A percentile compares a stretch with the other conserved stretches of the same genome.
Conservation (phyloP, 176 grass and related monocot genomes). For the Triticum dicoccoides region DNA sequence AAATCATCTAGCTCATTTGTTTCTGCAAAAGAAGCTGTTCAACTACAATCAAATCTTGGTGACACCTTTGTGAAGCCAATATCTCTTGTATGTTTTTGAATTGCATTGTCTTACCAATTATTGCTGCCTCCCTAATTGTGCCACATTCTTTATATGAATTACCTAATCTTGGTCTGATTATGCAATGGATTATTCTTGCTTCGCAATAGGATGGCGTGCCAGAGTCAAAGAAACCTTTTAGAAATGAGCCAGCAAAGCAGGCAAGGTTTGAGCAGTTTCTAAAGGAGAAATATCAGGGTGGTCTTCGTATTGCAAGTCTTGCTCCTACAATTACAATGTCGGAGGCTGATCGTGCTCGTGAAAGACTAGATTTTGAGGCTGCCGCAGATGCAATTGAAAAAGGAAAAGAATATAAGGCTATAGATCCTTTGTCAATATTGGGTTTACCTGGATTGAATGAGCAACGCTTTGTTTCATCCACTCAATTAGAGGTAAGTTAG, state of each 20-base stretch:
- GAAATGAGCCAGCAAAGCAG: constrained; percentile 76
- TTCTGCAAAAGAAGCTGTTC: constrained; percentile 59
- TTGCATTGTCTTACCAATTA: background rate
- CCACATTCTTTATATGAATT: background rate
- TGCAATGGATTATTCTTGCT: constrained; percentile 29
- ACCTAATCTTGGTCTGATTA: constrained; percentile 24
- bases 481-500: constrained; percentile 53
- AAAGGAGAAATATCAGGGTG: constrained; percentile 85
- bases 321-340: constrained; percentile 49
- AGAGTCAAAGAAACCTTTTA: constrained; percentile 76
- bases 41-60: constrained; percentile 71
- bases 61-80: constrained; percentile 76
- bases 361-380: constrained; percentile 93
- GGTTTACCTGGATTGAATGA: constrained; percentile 44
- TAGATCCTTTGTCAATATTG: constrained; percentile 36
- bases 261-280: constrained; percentile 91
- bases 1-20: constrained; percentile 41
- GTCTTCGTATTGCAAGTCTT: constrained; percentile 58
- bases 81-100: constrained; percentile 63
- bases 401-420: constrained; percentile 38
- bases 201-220: constrained; percentile 52
- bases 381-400: constrained; percentile 90
- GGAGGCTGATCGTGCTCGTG: constrained; percentile 77
- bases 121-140: background rate
- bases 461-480: constrained; percentile 67